Evolutionary conservation across 148 eudicot species (phyloP), one percentile per base, ranked within the genome.

Genomic region (Rhododendron mucronatum): DNA sequence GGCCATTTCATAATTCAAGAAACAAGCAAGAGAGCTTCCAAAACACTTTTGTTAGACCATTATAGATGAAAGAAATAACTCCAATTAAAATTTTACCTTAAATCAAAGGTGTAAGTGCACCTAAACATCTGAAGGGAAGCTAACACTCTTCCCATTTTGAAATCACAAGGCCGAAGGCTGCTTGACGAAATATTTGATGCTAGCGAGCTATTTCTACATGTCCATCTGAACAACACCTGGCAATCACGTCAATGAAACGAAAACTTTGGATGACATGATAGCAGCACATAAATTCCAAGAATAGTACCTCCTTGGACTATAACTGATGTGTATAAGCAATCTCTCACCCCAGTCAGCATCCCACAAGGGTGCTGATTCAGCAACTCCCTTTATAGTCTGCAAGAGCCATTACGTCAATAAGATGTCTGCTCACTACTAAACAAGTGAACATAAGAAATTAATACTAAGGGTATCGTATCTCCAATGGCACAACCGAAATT

Each of bases 131-230:
- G 98, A 86, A 95, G 93, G 78, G 98, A 90, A 82, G 88, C 90
- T 47, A 95, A 87, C 59, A 93, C 92, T 88, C 85, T 91, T 89
- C 98, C 99, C 95, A 94, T 89, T 91, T 92, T 95, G 85, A 97
- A 95, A 88, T 97, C 99, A 93, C 98, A 97, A 78, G 98, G 98
- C 69, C 95, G 92, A 84, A 97, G 89, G 86, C 93, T 95, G 92
- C 93, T 94, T 71, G 98, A 91, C 35, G 98, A 88, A 67, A 97
- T 91, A 92, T 93, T 95, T 87, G 98, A 93, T 88, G 95, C 89
- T 82, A 95, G 48, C 4, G 93, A 82, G 89, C 95, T 94, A 88
- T 85, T 95, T 78, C 94, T 91, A 88, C 99, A 97, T 14, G 93
- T 91, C 99, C 99, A 97, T 88, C 99, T 97, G 87, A 78, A 86